A percentile compares a stretch with the other conserved stretches of the same genome.
Evolutionary conservation across 1,139 yeast species (phyloP).

Genomic region (Saccharomyces hybrid): DNA sequence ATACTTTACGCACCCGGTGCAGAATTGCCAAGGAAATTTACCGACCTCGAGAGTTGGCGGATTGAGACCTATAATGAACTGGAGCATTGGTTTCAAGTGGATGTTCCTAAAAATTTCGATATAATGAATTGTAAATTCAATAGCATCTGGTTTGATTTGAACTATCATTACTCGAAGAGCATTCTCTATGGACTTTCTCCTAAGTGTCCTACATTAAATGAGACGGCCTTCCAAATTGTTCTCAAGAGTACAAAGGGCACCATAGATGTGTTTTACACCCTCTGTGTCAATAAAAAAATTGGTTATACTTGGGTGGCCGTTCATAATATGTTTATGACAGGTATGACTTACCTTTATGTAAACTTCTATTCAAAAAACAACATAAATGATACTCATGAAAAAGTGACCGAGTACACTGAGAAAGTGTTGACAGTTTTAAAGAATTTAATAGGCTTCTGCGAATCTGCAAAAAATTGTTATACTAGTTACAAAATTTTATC

Average conservation of each 20-base stretch:
- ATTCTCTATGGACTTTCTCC: conserved; percentile 75
- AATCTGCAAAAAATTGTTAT: conserved; percentile 66
- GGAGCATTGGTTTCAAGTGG: conserved; percentile 51
- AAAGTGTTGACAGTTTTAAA: conserved; percentile 56
- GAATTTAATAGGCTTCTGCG: conserved; percentile 61
- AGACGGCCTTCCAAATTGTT: conserved; percentile 48
- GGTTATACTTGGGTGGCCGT: conserved; percentile 94
- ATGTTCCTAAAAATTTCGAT: conserved; percentile 48
- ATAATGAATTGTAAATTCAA: conserved; percentile 73
- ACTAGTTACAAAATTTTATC: conserved; percentile 66
- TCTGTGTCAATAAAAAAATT: conserved; percentile 49
- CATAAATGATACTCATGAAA: conserved; percentile 40
- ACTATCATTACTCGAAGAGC: conserved; percentile 68
- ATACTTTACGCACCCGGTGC: conserved; percentile 57
- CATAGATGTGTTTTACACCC: conserved; percentile 52
- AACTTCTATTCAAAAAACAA: conserved; percentile 59
- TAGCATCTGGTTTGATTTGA: conserved; percentile 44
- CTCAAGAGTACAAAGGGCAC: conserved; percentile 60
- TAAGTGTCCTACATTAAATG: conserved; percentile 48
- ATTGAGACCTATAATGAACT: conserved; percentile 43
- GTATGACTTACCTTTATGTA: conserved; percentile 73
- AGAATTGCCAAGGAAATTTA: conserved; percentile 59
- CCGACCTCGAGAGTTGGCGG: conserved; percentile 53
- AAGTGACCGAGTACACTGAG: conserved; percentile 48
- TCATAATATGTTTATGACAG: conserved; percentile 82